Percentiles rank a stretch among this genome's conserved stretches.
Evolutionary conservation across 306 rosid species (phyloP).

Genomic region (Herpetospermum pedunculosum): DNA sequence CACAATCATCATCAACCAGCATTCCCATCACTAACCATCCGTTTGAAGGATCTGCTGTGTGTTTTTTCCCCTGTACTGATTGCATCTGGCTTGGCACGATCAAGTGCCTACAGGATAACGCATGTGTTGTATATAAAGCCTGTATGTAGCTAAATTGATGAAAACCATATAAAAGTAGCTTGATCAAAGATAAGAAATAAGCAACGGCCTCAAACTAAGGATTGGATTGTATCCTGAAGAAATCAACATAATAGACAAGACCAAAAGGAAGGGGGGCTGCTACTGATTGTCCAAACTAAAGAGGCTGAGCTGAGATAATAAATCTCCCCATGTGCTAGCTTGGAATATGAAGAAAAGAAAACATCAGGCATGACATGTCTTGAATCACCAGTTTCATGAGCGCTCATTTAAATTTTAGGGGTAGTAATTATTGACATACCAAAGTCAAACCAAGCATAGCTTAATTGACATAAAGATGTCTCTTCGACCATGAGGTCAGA

Average conservation of each 20-base stretch:
- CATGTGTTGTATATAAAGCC: not conserved
- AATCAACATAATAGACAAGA: not conserved
- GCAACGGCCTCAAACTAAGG: not conserved
- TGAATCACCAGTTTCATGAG: not conserved
- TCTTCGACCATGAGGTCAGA: too few relatives aligned
- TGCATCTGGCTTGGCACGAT: constrained; percentile 67
- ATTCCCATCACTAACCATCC: constrained; percentile 46
- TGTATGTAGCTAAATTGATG: not conserved
- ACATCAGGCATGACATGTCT: not conserved
- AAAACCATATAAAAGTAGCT: not conserved
- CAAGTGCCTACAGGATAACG: constrained; percentile 44
- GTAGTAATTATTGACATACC: not conserved
- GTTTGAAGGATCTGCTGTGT: constrained; percentile 66
- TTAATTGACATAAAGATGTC: too few relatives aligned
- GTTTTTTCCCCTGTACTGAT: constrained; percentile 36
- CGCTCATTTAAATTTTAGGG: not conserved
- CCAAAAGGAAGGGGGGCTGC: not conserved
- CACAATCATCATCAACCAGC: constrained; percentile 3
- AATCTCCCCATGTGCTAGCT: not conserved
- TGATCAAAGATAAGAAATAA: not conserved
- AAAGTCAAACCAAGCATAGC: too few relatives aligned
- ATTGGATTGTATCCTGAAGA: not conserved
- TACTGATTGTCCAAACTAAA: not conserved
- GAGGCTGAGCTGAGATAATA: not conserved
- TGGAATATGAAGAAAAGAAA: not conserved